A percentile compares a stretch with the other conserved stretches of the same genome.
Conservation (phyloP, 805 yeast genomes). For the Sungouiella thailandica region DNA sequence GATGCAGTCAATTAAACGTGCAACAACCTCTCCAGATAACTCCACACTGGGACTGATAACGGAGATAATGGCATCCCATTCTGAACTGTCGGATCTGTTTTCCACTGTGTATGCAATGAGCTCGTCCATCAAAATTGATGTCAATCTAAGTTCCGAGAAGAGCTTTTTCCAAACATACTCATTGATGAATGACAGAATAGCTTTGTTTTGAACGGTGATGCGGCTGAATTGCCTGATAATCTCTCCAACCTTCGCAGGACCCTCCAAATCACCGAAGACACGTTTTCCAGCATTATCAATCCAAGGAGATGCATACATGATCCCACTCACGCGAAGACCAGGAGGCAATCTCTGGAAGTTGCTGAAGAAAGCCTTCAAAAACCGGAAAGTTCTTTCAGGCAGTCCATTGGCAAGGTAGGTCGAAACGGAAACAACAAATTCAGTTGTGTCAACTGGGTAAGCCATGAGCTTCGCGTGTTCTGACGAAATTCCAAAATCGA, state of each 20-base stretch:
- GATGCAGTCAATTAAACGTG: conserved; percentile 51
- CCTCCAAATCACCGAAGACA: conserved; percentile 56
- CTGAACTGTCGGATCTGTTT: conserved; percentile 68
- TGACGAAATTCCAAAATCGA: conserved; percentile 55
- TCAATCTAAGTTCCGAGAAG: conserved; percentile 55
- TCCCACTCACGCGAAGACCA: conserved; percentile 37
- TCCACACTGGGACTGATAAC: conserved; percentile 73
- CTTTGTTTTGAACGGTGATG: conserved; percentile 46
- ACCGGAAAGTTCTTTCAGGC: conserved; percentile 58
- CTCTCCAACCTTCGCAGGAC: conserved; percentile 56
- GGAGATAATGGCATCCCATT: conserved; percentile 59
- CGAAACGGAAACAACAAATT: conserved; percentile 55
- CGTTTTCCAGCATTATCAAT: conserved; percentile 56
- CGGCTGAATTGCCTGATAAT: conserved; percentile 59
- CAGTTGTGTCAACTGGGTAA: conserved; percentile 63
- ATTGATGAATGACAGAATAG: conserved; percentile 49
- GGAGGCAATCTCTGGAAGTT: conserved; percentile 35
- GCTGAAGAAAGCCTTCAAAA: conserved; percentile 47
- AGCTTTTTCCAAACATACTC: conserved; percentile 64
- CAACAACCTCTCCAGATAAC: conserved; percentile 60
- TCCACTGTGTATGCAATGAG: conserved; percentile 70
- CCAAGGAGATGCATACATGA: conserved; percentile 67
- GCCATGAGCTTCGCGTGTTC: conserved; percentile 54
- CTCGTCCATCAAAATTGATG: conserved; percentile 62
- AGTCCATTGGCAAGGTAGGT: conserved; percentile 48